Percentiles rank a stretch among this genome's conserved stretches.
These are phyloP conservation scores for Saccharum officinarum DNA, from an alignment of 176 grass and related monocot species.

Conservation along the genomic window DNA sequence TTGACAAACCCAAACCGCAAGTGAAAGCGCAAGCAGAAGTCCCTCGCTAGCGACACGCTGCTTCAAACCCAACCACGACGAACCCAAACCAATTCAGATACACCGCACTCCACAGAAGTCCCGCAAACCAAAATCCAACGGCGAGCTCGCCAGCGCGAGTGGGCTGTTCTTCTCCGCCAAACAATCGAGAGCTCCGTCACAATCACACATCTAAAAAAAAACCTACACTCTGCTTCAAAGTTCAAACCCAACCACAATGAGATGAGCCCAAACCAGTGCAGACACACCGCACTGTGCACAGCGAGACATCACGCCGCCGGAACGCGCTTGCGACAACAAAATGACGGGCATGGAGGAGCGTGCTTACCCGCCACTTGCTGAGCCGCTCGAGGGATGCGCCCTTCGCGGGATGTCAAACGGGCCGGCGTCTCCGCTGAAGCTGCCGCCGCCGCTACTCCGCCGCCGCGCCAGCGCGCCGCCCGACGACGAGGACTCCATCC, in stretches of 20 bases:
- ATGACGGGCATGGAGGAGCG: background rate
- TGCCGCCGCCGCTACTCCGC: background rate
- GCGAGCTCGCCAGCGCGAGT: background rate
- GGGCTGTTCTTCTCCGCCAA: background rate
- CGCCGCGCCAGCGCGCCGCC: slow-evolving; percentile 25
- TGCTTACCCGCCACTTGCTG: slow-evolving; percentile 65
- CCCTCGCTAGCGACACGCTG: no score
- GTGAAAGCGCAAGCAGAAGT: no score
- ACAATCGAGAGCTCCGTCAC: background rate
- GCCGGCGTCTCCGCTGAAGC: background rate
- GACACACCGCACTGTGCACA: background rate
- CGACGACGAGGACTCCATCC: slow-evolving; percentile 35
- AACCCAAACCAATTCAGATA: background rate
- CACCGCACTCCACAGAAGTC: background rate
- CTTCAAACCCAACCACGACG: no score
- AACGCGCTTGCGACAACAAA: background rate
- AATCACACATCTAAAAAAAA: background rate
- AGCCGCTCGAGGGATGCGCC: slow-evolving; percentile 65
- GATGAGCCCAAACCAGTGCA: background rate
- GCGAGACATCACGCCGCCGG: no score
- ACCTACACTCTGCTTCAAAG: background rate
- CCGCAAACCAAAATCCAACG: background rate
- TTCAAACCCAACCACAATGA: background rate
- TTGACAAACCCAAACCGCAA: no score
- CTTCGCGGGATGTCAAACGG: slow-evolving; percentile 60